Percentiles rank a stretch among this genome's conserved stretches.
These are phyloP conservation scores for Rhodotorula toruloides DNA, from an alignment of 768 basidiomycete species.

Conservation along the genomic window DNA sequence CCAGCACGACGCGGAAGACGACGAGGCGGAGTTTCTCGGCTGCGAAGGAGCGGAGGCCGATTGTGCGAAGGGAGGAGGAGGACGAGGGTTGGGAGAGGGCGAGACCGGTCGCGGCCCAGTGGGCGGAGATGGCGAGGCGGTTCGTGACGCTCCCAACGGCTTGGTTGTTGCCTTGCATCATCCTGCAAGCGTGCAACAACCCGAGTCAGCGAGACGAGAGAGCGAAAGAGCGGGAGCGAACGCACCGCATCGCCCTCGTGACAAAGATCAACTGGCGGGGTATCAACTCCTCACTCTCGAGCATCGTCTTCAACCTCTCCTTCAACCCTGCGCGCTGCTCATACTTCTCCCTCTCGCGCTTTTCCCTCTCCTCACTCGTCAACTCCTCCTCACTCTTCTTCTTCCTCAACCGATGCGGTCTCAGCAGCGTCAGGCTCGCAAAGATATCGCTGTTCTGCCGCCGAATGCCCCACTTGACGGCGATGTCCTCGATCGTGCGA, in stretches of 20 bases:
- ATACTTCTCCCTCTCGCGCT: conserved; percentile 28
- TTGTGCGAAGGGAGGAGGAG: conserved; percentile 53
- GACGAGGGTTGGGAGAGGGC: conserved; percentile 6
- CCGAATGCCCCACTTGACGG: conserved; percentile 40
- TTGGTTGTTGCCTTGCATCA: conserved; percentile 59
- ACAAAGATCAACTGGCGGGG: conserved; percentile 50
- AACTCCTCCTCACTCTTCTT: conserved; percentile 14
- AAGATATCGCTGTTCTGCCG: conserved; percentile 38
- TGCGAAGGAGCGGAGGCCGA: conserved; percentile 42
- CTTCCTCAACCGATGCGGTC: conserved; percentile 38
- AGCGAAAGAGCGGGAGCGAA: background rate
- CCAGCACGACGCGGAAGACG: conserved; percentile 61
- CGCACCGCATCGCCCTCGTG: conserved; percentile 45
- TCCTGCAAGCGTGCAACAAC: background rate
- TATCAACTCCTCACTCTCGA: conserved; percentile 42
- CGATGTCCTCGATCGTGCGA: conserved; percentile 39
- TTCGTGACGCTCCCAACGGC: conserved; percentile 79
- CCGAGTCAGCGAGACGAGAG: background rate
- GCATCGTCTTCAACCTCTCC: conserved; percentile 40
- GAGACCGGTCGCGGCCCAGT: conserved; percentile 55
- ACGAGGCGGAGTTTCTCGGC: conserved; percentile 51
- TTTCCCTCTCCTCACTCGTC: conserved; percentile 15
- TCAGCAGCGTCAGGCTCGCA: conserved; percentile 36
- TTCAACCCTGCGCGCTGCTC: conserved; percentile 34
- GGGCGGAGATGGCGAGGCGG: conserved; percentile 80